Evolutionary conservation across 176 grass and related monocot genomes (phyloP).

Genomic region (Rhynchospora pubera): DNA sequence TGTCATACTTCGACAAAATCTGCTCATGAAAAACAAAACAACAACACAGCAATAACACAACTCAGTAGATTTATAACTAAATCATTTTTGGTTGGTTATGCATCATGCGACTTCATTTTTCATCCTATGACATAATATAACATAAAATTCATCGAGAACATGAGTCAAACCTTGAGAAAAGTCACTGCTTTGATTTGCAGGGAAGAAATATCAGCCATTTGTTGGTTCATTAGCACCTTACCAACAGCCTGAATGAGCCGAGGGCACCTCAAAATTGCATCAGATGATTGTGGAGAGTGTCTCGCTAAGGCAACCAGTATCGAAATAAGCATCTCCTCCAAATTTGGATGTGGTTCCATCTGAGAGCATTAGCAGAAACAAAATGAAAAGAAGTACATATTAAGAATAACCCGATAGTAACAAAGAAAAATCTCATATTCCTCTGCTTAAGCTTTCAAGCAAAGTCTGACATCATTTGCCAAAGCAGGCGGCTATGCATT

Average conservation of each 20-base stretch:
- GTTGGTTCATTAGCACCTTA: conserved; percentile 60
- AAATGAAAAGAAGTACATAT: conserved; percentile 20
- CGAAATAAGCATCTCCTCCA: conserved; percentile 78
- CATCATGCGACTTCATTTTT: not conserved
- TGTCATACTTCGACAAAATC: conserved; percentile 73
- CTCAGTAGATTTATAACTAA: not conserved
- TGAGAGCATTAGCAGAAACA: conserved; percentile 32
- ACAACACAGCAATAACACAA: not conserved
- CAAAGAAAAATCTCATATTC: too few species aligned
- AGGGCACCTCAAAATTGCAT: conserved; percentile 78
- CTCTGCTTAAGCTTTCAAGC: not conserved
- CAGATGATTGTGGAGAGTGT: conserved; percentile 70
- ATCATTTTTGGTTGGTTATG: not conserved
- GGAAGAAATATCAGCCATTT: conserved; percentile 35
- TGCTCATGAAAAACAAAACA: conserved; percentile 31
- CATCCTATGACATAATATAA: not conserved
- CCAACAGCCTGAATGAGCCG: conserved; percentile 56
- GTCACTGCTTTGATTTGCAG: conserved; percentile 58
- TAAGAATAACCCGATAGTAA: not conserved
- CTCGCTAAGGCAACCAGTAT: conserved; percentile 82
- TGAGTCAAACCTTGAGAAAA: conserved; percentile 63
- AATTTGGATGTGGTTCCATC: conserved; percentile 59
- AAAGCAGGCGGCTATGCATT: not conserved
- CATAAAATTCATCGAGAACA: not conserved
- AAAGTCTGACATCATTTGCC: not conserved